phyloP scores from a whole-genome alignment of 2,329 filamentous ascomycete genomes.

The Hymenoscyphus fructigenus region DNA sequence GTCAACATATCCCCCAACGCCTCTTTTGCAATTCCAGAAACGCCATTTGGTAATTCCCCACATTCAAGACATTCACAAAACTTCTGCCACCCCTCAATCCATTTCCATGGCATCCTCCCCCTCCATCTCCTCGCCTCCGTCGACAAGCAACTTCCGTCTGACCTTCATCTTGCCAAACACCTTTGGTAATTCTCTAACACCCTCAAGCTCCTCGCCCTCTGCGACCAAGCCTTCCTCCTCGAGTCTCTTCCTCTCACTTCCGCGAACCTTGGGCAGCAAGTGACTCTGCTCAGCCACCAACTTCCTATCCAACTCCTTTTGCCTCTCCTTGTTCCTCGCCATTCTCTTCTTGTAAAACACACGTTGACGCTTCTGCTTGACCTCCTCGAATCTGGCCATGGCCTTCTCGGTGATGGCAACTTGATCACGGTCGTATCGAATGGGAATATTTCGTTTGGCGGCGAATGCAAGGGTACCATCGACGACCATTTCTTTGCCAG shows the following conservation, averaged over 20 bases:
- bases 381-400: conserved; percentile 88
- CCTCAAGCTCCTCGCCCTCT: conserved; percentile 41
- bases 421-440: conserved; percentile 93
- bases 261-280: conserved; percentile 73
- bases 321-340: conserved; percentile 82
- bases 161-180: conserved; percentile 43
- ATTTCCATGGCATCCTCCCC: conserved; percentile 51
- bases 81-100: conserved; percentile 30
- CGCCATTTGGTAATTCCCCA: conserved; percentile 14
- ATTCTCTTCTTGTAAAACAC: conserved; percentile 94
- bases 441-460: conserved; percentile 87
- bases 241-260: conserved; percentile 59
- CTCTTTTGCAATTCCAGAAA: conserved; percentile 14
- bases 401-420: conserved; percentile 84
- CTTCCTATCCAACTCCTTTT: conserved; percentile 78
- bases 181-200: conserved; percentile 40
- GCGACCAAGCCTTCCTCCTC: conserved; percentile 54
- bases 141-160: conserved; percentile 41
- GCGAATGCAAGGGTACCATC: conserved; percentile 92
- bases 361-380: conserved; percentile 78
- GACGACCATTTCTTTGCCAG: conserved; percentile 86
- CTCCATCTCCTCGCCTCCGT: conserved; percentile 40
- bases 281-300: conserved; percentile 91
- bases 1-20: conserved; percentile 1
- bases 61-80: background rate